Conservation (phyloP, 257 asterid species). For the Lycium barbarum region DNA sequence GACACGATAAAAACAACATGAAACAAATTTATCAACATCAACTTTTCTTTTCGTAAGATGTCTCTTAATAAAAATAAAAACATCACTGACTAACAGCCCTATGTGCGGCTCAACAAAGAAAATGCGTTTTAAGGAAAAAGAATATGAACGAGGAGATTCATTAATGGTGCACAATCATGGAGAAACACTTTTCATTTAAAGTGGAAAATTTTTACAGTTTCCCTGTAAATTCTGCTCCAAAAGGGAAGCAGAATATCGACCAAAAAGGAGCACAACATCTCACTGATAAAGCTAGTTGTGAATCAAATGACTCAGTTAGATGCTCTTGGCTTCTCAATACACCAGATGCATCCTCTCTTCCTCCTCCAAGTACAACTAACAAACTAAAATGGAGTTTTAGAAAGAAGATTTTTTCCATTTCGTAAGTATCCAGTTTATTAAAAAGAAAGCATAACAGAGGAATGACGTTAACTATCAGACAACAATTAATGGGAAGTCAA, state of each 20-base stretch:
- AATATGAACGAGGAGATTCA: not conserved
- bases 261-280: not conserved
- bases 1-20: not conserved
- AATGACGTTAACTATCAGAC: not conserved
- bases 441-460: not conserved
- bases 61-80: not conserved
- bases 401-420: not conserved
- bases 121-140: not conserved
- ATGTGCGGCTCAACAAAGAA: constrained; percentile 16
- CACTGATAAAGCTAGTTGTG: not conserved
- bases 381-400: constrained; percentile 8
- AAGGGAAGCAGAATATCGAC: not conserved
- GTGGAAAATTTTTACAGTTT: not conserved
- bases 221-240: not conserved
- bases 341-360: not conserved
- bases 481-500: constrained; percentile 13
- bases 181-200: not conserved
- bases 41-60: constrained; percentile 35
- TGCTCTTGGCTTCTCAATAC: not conserved
- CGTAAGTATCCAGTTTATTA: constrained; percentile 3
- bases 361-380: not conserved
- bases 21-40: not conserved
- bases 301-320: not conserved
- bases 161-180: not conserved
- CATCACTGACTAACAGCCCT: constrained; percentile 8